phyloP scores from a whole-genome alignment of 1,139 yeast species.

The Geotrichum australiense region DNA sequence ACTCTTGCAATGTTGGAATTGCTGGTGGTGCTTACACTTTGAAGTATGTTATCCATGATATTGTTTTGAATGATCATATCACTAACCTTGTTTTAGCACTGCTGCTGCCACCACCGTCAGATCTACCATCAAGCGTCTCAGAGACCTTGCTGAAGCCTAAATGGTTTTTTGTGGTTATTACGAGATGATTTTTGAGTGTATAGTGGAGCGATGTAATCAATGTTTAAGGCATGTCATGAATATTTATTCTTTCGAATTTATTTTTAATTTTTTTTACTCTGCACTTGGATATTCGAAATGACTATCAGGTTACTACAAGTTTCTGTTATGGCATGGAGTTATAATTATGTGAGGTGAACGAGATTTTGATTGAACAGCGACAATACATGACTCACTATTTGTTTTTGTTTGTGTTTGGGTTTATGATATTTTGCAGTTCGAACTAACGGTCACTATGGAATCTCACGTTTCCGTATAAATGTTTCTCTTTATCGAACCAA shows the following conservation, averaged over 20 bases:
- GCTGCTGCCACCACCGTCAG: constrained; percentile 98
- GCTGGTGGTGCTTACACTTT: constrained; percentile 99
- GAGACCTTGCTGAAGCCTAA: constrained; percentile 47
- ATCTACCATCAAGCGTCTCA: constrained; percentile 99
- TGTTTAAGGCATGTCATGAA: constrained; percentile 10
- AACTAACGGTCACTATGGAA: too few relatives aligned
- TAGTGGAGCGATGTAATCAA: constrained; percentile 13
- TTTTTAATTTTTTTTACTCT: neutral
- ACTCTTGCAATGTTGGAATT: constrained; percentile 89
- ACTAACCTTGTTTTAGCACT: constrained; percentile 4
- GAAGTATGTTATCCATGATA: constrained; percentile 37
- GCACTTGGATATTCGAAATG: neutral
- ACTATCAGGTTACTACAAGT: too few relatives aligned
- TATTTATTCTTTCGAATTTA: constrained; percentile 6
- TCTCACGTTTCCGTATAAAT: too few relatives aligned
- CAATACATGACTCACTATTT: too few relatives aligned
- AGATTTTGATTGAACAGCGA: too few relatives aligned
- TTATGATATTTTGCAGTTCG: too few relatives aligned
- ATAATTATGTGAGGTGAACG: too few relatives aligned
- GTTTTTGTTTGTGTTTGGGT: too few relatives aligned
- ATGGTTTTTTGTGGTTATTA: constrained; percentile 3
- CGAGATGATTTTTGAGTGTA: constrained; percentile 7
- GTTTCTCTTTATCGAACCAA: too few relatives aligned
- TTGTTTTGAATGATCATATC: neutral
- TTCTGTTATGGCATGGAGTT: too few relatives aligned